Percentiles rank a stretch among this genome's conserved stretches.
Evolutionary conservation across 2,329 filamentous ascomycete species (phyloP).

Genomic region (Rugonectria rugulosa): DNA sequence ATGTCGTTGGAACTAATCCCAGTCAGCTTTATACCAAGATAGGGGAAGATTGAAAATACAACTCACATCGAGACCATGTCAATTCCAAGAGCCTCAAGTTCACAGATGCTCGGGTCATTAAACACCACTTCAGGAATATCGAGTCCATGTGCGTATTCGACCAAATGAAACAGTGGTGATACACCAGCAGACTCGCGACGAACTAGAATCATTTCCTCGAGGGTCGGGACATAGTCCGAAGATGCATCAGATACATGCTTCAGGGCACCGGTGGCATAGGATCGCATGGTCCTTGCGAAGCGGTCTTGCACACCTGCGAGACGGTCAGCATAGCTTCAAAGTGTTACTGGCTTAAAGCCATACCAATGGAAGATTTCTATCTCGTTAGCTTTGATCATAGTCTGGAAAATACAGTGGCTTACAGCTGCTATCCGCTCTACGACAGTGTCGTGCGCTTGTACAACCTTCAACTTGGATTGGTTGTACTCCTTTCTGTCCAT

Average conservation of each 20-base stretch:
- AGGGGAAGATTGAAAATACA: too few relatives aligned
- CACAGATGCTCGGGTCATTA: not conserved
- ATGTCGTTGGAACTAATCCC: not conserved
- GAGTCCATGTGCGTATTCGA: not conserved
- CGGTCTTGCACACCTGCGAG: not conserved
- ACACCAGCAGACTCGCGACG: not conserved
- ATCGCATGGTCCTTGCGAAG: not conserved
- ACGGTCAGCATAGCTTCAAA: not conserved
- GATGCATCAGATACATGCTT: not conserved
- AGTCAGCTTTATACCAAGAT: not conserved
- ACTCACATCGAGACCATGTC: slow-evolving; percentile 3
- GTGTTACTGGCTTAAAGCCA: too few relatives aligned
- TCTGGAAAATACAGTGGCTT: too few relatives aligned
- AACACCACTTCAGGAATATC: not conserved
- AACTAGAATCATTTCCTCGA: not conserved
- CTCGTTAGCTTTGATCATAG: too few relatives aligned
- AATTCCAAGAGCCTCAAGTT: not conserved
- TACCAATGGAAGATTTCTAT: too few relatives aligned
- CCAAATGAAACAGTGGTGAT: not conserved
- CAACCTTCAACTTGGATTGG: too few relatives aligned
- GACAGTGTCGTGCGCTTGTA: too few relatives aligned
- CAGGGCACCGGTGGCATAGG: not conserved
- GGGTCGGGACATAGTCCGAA: not conserved
- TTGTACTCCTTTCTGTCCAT: not conserved
- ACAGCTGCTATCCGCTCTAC: too few relatives aligned